Conservation (phyloP, 2,329 filamentous ascomycete species). For the Sarocladiaceae sp. region DNA sequence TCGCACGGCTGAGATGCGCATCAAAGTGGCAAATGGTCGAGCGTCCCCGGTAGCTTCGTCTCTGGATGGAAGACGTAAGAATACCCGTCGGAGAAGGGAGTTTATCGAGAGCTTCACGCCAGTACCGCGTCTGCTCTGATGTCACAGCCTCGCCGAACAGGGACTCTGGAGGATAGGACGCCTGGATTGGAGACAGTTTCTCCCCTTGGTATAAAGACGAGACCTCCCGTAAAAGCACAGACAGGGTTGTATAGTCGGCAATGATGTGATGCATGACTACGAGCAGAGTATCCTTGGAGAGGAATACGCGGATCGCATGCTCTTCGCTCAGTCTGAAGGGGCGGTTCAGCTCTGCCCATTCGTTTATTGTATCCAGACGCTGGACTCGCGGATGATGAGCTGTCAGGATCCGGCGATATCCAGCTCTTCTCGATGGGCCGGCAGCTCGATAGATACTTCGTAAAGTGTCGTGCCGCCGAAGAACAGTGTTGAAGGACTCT, state of each 20-base stretch:
- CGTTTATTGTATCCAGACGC: slow-evolving; percentile 8
- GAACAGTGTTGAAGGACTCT: slow-evolving; percentile 17
- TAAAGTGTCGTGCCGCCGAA: slow-evolving; percentile 12
- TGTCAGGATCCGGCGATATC: slow-evolving; percentile 1
- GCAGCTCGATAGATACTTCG: slow-evolving; percentile 10
- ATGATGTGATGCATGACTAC: slow-evolving; percentile 25
- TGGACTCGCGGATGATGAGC: slow-evolving; percentile 8
- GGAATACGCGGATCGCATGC: slow-evolving; percentile 19
- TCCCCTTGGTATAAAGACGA: slow-evolving; percentile 14
- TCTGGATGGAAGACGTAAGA: no score
- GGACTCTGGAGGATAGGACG: no score
- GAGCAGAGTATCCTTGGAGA: slow-evolving; percentile 17
- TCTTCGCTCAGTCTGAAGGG: slow-evolving; percentile 19
- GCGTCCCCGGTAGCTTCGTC: no score
- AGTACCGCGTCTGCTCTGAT: no score
- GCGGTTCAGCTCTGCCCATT: slow-evolving; percentile 14
- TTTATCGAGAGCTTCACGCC: no score
- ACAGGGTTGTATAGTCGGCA: slow-evolving; percentile 24
- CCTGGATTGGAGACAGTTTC: no score
- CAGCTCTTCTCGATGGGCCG: no score
- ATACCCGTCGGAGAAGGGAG: no score
- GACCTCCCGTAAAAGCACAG: slow-evolving; percentile 21
- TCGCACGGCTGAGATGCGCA: no score
- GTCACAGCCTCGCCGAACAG: no score
- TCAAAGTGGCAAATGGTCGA: no score